Base-by-base conservation (phyloP, 2,329 filamentous ascomycete species). In the Didymella exigua region DNA sequence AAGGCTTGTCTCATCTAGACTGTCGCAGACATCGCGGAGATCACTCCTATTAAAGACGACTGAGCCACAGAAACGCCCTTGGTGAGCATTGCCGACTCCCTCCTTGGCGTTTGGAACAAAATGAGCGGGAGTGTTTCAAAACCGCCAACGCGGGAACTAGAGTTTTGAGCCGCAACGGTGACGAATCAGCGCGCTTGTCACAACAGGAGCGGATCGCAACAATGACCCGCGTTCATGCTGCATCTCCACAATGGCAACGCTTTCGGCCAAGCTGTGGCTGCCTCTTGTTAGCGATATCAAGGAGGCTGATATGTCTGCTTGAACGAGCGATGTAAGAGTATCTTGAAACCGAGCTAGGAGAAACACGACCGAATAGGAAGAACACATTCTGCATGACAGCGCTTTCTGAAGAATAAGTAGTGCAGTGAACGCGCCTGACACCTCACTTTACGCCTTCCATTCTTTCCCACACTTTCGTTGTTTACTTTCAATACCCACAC, bases 81-180 rank as follows among this genome's bases (percentile, higher is more conserved):
- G 21, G 10, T 19, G 21, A 23, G 34, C 45, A 29, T 40, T 31
- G 40, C 33, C 27, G 16, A 7, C 2, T 24, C 11, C 30, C 31
- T 30, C 11, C 49, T 53, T 52, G 49, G 54, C 49, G 49, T 56
- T 56, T 48, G 54, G 38, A 52, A 56, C 54, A 18, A 56, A 53
- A 56, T 56, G 46, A 50, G 21, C n/a, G 41, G 40, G 23, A 11
- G 24, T 16, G 49, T 54, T 57, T 57, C 49, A 27, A 42, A 31
- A 26, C 49, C 26, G 44, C 49, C 44, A 57, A 29, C 43, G 21
- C 44, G 49, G 54, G 49, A 53, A 14, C 49, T 49, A 57, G 40
- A 31, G 54, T 57, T 57, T 57, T 49, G 30, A 30, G 45, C 44
- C 34, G 23, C 40, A 44, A 34, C 33, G 34, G 21, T 8, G 16